phyloP scores from a whole-genome alignment of 139 green algal genomes.

The Micractinium sp. region DNA sequence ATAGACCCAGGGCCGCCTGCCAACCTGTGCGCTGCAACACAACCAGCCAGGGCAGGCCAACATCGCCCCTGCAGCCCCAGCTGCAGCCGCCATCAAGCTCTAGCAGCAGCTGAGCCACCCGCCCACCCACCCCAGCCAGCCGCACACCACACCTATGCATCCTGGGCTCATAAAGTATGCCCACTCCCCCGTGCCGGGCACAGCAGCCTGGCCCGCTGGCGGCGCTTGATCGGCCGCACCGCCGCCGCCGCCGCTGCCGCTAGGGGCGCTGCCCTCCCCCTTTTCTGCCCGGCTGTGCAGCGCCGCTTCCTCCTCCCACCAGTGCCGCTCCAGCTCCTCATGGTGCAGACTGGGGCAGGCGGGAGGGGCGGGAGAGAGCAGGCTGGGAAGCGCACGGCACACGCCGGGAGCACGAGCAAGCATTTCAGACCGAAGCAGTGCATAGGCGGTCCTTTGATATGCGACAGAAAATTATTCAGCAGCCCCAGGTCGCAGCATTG shows the following conservation, averaged over 20 bases:
- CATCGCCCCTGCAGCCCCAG: no score
- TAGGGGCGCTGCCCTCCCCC: background rate
- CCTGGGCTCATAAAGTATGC: slow-evolving; percentile 26
- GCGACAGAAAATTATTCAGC: no score
- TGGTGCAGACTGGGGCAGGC: slow-evolving; percentile 18
- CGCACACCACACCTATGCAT: no score
- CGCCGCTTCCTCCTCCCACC: slow-evolving; percentile 66
- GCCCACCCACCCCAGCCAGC: background rate
- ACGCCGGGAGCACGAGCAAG: no score
- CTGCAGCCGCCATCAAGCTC: no score
- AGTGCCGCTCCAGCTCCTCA: slow-evolving; percentile 56
- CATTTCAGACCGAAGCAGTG: no score
- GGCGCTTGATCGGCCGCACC: background rate
- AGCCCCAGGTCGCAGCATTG: background rate
- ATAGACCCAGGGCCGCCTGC: no score
- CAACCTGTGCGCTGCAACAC: no score
- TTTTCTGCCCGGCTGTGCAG: slow-evolving; percentile 23
- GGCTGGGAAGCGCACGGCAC: background rate
- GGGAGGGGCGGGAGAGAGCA: background rate
- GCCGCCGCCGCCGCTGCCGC: background rate
- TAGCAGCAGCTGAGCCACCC: no score
- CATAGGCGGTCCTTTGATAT: no score
- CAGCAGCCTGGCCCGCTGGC: no score
- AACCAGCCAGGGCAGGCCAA: no score
- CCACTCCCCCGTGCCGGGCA: background rate